Evolutionary conservation across 768 basidiomycete genomes (phyloP), one percentile per base, ranked within the genome.

Genomic region (Phylloporus arenicola): DNA sequence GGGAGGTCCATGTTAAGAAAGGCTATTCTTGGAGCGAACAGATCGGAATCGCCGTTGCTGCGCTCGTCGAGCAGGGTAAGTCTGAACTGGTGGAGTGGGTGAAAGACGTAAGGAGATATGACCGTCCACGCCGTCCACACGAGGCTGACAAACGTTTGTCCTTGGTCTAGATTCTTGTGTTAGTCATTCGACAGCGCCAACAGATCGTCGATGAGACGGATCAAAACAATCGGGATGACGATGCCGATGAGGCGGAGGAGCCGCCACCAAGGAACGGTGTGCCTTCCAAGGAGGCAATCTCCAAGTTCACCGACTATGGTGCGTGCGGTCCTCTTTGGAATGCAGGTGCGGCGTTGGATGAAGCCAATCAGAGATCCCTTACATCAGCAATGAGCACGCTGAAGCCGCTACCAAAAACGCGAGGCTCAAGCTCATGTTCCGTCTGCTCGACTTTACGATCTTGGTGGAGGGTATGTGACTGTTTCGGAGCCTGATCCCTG

Each of bases 21-120:
- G 91, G 90, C 6, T 86, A 90, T 68, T 82, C 86, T 14, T 88
- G 86, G 83, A 91, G 83, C 57, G 86, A 97, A 61, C 84, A 97
- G 66, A 74, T 98, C 42, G 94, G 88, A 3, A 90, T 97, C 57
- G 83, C 83, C 3, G 78, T 96, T 52, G 82, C 81, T 35, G 77
- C 80, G 41, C 76, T 97, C 12, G 72, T 84, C 9, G 85, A 91
- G 43, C 76, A 76, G 14, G 84, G 77, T 9, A 74, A 86, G 58
- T 68, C 70, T 48, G 75, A 76, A 27, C 72, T 92, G 35, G 78
- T 95, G 24, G 79, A 83, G 49, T 93, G 92, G 88, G 77, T 83
- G 42, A 84, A 84, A 59, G 80, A 89, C 64, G 94, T 92, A 63
- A 57, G 87, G 70, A n/a, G 47, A 40, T 43, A 47, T 45, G 43